Evolutionary conservation across 1,284 basidiomycete species (phyloP).

Genomic region (Cryptococcus sp.): DNA sequence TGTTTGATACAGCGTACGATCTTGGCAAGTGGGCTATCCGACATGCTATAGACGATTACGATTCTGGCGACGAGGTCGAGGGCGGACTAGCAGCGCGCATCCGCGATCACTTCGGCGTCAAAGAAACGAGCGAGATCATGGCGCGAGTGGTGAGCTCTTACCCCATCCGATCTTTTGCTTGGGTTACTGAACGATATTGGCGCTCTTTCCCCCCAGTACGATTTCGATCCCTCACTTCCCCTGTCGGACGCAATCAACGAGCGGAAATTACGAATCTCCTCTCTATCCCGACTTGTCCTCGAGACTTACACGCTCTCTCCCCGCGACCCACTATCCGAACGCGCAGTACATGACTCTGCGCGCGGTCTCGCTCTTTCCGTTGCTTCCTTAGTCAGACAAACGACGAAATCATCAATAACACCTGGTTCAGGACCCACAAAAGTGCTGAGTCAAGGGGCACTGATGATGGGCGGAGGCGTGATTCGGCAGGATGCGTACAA

Average conservation of each 20-base stretch:
- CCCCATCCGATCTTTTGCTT: neutral
- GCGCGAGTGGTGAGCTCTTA: conserved; percentile 32
- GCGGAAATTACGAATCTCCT: conserved; percentile 36
- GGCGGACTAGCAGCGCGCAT: conserved; percentile 29
- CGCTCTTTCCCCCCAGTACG: conserved; percentile 29
- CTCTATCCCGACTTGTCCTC: conserved; percentile 26
- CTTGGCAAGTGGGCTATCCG: conserved; percentile 35
- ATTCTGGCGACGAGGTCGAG: conserved; percentile 24
- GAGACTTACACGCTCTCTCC: conserved; percentile 15
- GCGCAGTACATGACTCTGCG: conserved; percentile 23
- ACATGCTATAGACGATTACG: conserved; percentile 32
- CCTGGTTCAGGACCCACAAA: neutral
- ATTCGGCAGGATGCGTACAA: conserved; percentile 33
- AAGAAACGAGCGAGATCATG: conserved; percentile 32
- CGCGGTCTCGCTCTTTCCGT: conserved; percentile 23
- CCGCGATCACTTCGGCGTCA: conserved; percentile 30
- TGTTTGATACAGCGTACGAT: conserved; percentile 30
- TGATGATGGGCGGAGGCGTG: conserved; percentile 38
- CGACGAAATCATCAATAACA: neutral
- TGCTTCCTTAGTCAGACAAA: conserved; percentile 27
- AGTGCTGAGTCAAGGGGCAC: conserved; percentile 15
- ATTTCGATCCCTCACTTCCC: conserved; percentile 28
- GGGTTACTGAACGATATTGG: too few relatives aligned
- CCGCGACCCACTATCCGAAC: conserved; percentile 30
- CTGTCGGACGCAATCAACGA: conserved; percentile 33